Evolutionary conservation across 176 grass and related monocot species (phyloP), one percentile per base, ranked within the genome.

Genomic region (Juncus inflexus): DNA sequence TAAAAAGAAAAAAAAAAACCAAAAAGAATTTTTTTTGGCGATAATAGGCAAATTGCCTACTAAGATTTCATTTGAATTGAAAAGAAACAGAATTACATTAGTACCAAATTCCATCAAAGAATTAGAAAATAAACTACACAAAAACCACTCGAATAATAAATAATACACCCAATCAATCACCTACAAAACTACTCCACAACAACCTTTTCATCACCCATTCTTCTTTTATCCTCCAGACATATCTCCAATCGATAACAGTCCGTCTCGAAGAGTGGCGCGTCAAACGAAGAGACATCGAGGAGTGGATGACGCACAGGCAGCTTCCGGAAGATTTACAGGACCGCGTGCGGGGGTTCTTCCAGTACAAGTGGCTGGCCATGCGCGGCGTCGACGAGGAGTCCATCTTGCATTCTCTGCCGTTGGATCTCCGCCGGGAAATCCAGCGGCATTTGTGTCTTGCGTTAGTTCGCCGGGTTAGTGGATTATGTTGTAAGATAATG

Each of bases 231-330:
- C 6, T 61, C 0, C 63, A 97, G 92, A 91, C 92, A 4, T 97
- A 97, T 76, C 19, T 97, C 74, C 85, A 89, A 72, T 97, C 87
- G 5, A 77, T 97, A 42, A 97, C 92, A 9, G 82, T 87, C 9
- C 63, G 87, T 68, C 67, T 91, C 37, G 92, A 97, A 72, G 92
- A 97, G 79, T 97, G 92, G 92, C 83, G 92, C 2, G 87, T 97
- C 59, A 97, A 86, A 74, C 79, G 81, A 0, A 75, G 85, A 0
- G 92, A 97, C 70, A 84, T 91, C 42, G 92, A 97, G 74, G 87
- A 97, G 77, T 91, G 92, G 92, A 97, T 97, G 92, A 81, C 87
- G 3, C 92, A 97, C 72, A 84, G 92, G 0, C 92, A 97, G 76
- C 82, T 97, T 7, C 92, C 92, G 3, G 63, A 76, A 8, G 79